Evolutionary conservation across 805 yeast species (phyloP), one percentile per base, ranked within the genome.

Genomic region (Soucietia sequanensis): DNA sequence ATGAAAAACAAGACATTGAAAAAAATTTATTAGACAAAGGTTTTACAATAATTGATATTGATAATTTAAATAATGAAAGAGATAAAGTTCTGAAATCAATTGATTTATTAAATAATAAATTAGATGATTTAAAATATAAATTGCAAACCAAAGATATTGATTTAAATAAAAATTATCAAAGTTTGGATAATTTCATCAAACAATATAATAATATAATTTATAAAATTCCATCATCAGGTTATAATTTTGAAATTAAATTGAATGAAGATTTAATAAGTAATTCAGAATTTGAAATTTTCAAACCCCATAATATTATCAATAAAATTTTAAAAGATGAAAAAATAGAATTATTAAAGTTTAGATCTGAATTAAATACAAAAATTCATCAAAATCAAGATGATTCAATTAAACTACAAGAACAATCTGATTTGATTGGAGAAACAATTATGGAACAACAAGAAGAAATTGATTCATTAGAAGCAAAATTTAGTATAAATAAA

Each of bases 41-140:
- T 2, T 65, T 81, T 33, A 75, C 84, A 3, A 70, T 84, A 4
- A 69, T 66, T 11, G 80, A 77, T 27, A 76, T 87, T 34, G 88
- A 87, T 46, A 60, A 69, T 34, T 68, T 83, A 60, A 79, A 76
- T 46, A 59, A 62, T 21, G 86, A 81, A 48, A 67, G 86, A 37
- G 86, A 81, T 32, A 70, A 70, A 30, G 54, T 83, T 4, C 68
- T 80, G 5, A 70, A 70, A 42, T 58, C 72, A 12, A 67, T 84
- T 32, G 87, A 82, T 36, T 27, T 50, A 3, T 45, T 60, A 9
- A 58, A 56, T 32, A 49, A 54, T 27, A 69, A 72, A 38, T 57
- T 74, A 33, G 77, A 74, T 30, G 77, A 74, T 27, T 54, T 70
- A 7, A 61, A 64, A 5, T 66, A 65, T n/a, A 52, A 60, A 5